These are phyloP conservation scores for Rhizopogon rudus DNA, from an alignment of 768 basidiomycete genomes.

Conservation along the genomic window DNA sequence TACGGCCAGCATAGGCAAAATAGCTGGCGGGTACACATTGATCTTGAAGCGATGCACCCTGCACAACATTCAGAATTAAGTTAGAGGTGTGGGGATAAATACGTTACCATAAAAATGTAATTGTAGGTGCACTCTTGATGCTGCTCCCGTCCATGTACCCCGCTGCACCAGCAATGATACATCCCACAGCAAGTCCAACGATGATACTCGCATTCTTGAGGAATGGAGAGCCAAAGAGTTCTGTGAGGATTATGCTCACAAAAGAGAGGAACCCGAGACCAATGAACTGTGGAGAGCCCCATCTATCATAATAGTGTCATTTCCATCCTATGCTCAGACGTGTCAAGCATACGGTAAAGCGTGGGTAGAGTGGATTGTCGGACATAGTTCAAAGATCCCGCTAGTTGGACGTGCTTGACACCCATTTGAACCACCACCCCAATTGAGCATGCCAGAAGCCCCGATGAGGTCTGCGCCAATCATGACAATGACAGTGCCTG, in stretches of 20 bases:
- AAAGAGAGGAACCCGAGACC: constrained; percentile 87
- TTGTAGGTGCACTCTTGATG: constrained; percentile 64
- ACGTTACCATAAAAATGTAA: constrained; percentile 77
- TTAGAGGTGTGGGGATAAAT: neutral
- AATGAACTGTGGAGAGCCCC: constrained; percentile 81
- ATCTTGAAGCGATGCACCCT: constrained; percentile 79
- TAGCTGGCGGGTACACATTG: constrained; percentile 65
- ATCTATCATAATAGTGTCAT: constrained; percentile 30
- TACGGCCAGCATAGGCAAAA: constrained; percentile 57
- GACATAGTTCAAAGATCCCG: constrained; percentile 70
- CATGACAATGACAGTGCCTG: constrained; percentile 74
- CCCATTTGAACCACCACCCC: constrained; percentile 80
- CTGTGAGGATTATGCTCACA: constrained; percentile 67
- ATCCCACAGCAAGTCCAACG: constrained; percentile 69
- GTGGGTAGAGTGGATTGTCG: constrained; percentile 61
- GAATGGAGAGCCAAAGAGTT: constrained; percentile 83
- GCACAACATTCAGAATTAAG: neutral
- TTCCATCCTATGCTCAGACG: neutral
- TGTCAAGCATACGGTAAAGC: constrained; percentile 49
- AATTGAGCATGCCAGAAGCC: constrained; percentile 67
- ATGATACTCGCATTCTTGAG: constrained; percentile 78
- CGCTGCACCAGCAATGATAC: constrained; percentile 73
- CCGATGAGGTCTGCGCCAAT: constrained; percentile 79
- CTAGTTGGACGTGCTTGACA: constrained; percentile 57
- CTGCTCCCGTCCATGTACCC: constrained; percentile 70